Conservation (phyloP, 345 rosid genomes). For the Carallia pectinifolia region DNA sequence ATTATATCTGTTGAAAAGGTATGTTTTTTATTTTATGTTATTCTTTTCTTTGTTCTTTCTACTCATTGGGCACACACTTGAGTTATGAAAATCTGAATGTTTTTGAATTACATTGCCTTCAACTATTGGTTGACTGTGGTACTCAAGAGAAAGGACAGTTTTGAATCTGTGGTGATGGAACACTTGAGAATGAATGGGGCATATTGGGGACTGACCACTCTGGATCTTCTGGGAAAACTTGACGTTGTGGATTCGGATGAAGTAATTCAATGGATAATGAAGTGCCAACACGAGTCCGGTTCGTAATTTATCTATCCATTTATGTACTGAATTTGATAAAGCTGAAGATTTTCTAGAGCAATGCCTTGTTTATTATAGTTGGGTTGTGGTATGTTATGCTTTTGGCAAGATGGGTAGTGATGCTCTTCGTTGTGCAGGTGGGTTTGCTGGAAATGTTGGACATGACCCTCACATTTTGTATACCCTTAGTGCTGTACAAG, state of each 20-base stretch:
- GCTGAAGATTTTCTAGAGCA: too few species aligned
- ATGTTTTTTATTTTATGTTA: neutral
- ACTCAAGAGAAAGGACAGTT: constrained; percentile 65
- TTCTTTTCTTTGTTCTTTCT: neutral
- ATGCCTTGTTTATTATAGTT: too few species aligned
- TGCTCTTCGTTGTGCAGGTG: constrained; percentile 47
- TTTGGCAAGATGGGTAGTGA: too few species aligned
- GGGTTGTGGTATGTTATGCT: too few species aligned
- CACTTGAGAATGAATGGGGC: constrained; percentile 88
- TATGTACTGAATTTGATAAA: too few species aligned
- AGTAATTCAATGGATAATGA: constrained; percentile 68
- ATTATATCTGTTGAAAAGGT: constrained; percentile 72
- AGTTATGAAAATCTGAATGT: neutral
- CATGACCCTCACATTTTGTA: constrained; percentile 80
- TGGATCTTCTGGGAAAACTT: constrained; percentile 75
- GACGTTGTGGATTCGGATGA: constrained; percentile 55
- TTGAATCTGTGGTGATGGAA: constrained; percentile 89
- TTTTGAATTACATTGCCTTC: neutral
- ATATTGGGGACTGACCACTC: constrained; percentile 83
- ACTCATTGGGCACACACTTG: neutral
- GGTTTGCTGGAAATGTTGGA: constrained; percentile 91
- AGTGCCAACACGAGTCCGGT: constrained; percentile 84
- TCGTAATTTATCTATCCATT: constrained; percentile 5
- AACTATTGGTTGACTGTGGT: constrained; percentile 1
- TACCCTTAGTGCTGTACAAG: constrained; percentile 88